phyloP scores from a whole-genome alignment of 495 filamentous ascomycete species.

The Tuber melanosporum region DNA sequence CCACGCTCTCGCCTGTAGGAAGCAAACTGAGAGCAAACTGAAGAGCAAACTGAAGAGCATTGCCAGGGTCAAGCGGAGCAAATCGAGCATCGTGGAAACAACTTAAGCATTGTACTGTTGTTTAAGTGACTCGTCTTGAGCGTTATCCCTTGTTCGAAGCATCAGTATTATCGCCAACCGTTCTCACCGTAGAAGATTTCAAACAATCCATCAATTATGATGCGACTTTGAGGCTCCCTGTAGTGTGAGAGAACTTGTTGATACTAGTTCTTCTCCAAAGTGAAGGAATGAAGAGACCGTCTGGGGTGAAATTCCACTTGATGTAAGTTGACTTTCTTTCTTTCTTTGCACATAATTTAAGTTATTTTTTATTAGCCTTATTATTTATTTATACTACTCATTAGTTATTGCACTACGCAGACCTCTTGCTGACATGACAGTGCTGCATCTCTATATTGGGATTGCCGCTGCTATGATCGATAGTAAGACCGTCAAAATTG shows the following conservation, averaged over 20 bases:
- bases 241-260: not conserved
- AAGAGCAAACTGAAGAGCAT: no score
- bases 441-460: conserved; percentile 59
- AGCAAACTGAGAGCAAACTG: no score
- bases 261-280: not conserved
- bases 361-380: not conserved
- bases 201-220: no score
- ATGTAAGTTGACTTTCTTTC: conserved; percentile 9
- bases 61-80: no score
- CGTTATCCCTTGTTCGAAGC: no score
- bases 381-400: no score
- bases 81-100: no score
- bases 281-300: conserved; percentile 12
- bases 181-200: no score
- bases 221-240: not conserved
- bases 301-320: conserved; percentile 36
- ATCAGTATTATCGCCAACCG: no score
- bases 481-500: conserved; percentile 51
- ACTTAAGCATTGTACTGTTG: no score
- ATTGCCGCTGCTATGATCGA: conserved; percentile 52
- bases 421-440: not conserved
- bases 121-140: no score
- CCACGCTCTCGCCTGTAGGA: no score
- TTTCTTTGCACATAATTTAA: not conserved
- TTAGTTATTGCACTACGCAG: not conserved